These are phyloP conservation scores for Suhomyces pyralidae DNA, from an alignment of 805 yeast species.

Conservation along the genomic window DNA sequence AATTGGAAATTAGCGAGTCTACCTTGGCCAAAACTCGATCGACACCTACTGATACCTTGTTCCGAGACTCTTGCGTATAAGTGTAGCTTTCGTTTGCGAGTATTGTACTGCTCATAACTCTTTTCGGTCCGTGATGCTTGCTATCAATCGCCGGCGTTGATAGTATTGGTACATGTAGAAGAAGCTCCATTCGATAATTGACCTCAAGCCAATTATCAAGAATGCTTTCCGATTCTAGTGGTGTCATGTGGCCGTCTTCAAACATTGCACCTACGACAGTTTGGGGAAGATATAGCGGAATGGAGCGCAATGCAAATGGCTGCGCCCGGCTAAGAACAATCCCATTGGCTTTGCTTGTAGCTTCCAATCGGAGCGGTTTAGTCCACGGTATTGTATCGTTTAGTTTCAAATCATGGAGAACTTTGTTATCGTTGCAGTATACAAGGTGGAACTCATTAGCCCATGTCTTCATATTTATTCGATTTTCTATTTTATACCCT, in stretches of 20 bases:
- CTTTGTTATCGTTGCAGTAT: slow-evolving; percentile 29
- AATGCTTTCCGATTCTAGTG: slow-evolving; percentile 26
- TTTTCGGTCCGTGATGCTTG: neutral
- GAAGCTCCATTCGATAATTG: slow-evolving; percentile 11
- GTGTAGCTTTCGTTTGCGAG: slow-evolving; percentile 18
- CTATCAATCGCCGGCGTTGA: slow-evolving; percentile 28
- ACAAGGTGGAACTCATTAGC: slow-evolving; percentile 19
- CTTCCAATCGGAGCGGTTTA: slow-evolving; percentile 8
- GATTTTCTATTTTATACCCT: slow-evolving; percentile 30
- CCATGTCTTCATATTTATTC: slow-evolving; percentile 12
- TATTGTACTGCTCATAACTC: slow-evolving; percentile 19
- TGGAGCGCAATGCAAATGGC: slow-evolving; percentile 16
- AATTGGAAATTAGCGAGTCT: neutral
- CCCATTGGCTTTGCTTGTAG: neutral
- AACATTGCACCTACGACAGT: slow-evolving; percentile 23
- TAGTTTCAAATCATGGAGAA: slow-evolving; percentile 17
- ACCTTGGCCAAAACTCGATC: neutral
- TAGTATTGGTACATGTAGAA: slow-evolving; percentile 28
- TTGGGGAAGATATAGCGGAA: slow-evolving; percentile 27
- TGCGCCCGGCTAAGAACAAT: slow-evolving; percentile 21
- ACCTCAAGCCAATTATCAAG: slow-evolving; percentile 27
- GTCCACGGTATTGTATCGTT: slow-evolving; percentile 26
- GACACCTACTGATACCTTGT: neutral
- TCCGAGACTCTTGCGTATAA: slow-evolving; percentile 3
- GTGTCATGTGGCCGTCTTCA: slow-evolving; percentile 7